phyloP scores from a whole-genome alignment of 2,329 filamentous ascomycete genomes.

The Fonsecaea pedrosoi region DNA sequence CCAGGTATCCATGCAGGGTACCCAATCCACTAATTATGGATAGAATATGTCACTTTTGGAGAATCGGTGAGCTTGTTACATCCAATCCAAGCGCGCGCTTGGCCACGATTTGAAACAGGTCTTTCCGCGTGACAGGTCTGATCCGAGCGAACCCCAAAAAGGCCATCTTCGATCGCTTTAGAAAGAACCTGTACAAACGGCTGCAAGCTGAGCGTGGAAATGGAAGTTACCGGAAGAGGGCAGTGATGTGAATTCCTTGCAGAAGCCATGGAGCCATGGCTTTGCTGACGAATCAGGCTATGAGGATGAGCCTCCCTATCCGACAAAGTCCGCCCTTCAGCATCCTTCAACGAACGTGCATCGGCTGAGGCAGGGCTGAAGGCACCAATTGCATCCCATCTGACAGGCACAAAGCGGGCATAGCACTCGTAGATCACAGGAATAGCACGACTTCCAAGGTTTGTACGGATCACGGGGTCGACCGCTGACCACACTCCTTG shows the following conservation, averaged over 20 bases:
- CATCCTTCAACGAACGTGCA: constrained; percentile 16
- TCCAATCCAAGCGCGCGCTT: constrained; percentile 33
- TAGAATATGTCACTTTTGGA: constrained; percentile 3
- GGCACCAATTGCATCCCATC: constrained; percentile 25
- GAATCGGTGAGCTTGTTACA: constrained; percentile 13
- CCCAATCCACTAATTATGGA: constrained; percentile 1
- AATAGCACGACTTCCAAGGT: constrained; percentile 4
- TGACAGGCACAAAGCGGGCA: constrained; percentile 21
- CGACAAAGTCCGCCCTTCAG: constrained; percentile 14
- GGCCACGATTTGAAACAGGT: constrained; percentile 28
- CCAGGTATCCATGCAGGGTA: background rate
- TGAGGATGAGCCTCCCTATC: background rate
- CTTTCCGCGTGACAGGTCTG: constrained; percentile 27
- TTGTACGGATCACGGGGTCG: constrained; percentile 32
- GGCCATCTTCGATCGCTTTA: constrained; percentile 15
- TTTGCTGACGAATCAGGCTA: constrained; percentile 5
- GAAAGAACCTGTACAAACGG: background rate
- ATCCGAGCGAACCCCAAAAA: constrained; percentile 26
- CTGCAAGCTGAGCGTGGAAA: constrained; percentile 4
- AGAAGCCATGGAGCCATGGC: constrained; percentile 1
- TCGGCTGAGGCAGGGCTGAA: constrained; percentile 17
- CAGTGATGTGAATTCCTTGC: constrained; percentile 6
- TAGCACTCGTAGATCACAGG: constrained; percentile 10
- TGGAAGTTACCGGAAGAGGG: constrained; percentile 13
- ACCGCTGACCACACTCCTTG: constrained; percentile 26